Conservation (phyloP, 164 flowering plant genomes). For the Protea cynaroides region DNA sequence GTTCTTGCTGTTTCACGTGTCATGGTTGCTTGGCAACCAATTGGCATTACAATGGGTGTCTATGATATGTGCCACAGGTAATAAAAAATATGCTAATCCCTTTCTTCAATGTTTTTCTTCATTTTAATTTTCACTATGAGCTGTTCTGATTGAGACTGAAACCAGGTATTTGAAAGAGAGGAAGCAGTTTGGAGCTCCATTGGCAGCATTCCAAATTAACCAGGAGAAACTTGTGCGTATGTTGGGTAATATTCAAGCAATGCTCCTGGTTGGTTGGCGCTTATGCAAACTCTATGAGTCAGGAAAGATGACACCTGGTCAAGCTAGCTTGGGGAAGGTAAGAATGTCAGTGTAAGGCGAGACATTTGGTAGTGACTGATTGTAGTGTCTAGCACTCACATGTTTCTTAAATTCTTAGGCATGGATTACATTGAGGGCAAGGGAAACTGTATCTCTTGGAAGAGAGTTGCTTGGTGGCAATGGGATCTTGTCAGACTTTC, state of each 20-base stretch:
- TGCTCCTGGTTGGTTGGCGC: constrained; percentile 94
- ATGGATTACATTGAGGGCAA: constrained; percentile 76
- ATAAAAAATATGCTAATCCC: neutral
- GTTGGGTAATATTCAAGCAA: constrained; percentile 90
- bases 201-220: constrained; percentile 88
- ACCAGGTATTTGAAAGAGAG: constrained; percentile 83
- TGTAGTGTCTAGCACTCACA: neutral
- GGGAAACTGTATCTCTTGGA: constrained; percentile 83
- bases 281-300: constrained; percentile 85
- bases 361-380: neutral
- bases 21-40: constrained; percentile 99
- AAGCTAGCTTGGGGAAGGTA: constrained; percentile 96
- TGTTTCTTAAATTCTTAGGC: constrained; percentile 36
- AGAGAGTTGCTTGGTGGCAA: constrained; percentile 96
- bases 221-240: constrained; percentile 90
- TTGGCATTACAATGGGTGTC: constrained; percentile 92
- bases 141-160: constrained; percentile 2
- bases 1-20: constrained; percentile 97
- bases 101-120: neutral
- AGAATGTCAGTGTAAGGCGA: neutral
- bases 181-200: constrained; percentile 93
- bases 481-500: constrained; percentile 84
- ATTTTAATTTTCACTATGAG: neutral
- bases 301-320: constrained; percentile 91
- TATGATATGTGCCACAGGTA: constrained; percentile 98